A percentile compares a stretch with the other conserved stretches of the same genome.
Conservation (phyloP, 495 filamentous ascomycete species). For the Podospora sp. region DNA sequence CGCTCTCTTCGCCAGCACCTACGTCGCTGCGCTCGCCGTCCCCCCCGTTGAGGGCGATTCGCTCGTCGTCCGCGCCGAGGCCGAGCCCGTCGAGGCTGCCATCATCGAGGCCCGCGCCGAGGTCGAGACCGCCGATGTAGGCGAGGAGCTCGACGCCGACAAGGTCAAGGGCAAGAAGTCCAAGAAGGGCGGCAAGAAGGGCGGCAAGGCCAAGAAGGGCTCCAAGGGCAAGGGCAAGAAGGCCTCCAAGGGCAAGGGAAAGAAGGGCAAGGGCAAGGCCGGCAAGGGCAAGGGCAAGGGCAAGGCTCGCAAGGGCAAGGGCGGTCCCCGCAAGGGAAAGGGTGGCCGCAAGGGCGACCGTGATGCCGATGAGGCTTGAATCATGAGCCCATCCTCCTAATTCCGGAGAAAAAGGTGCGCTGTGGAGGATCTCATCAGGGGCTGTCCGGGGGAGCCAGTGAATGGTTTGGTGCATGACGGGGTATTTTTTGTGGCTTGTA, state of each 20-base stretch:
- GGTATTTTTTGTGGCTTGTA: conserved; percentile 1
- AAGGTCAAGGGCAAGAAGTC: conserved; percentile 7
- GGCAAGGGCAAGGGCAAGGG: conserved; percentile 18
- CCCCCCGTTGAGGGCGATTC: conserved; percentile 13
- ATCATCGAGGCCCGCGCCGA: background rate
- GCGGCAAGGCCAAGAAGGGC: background rate
- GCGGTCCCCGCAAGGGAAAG: background rate
- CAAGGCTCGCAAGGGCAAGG: conserved; percentile 15
- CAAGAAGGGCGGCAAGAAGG: conserved; percentile 17
- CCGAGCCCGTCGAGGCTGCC: conserved; percentile 12
- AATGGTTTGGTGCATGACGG: conserved; percentile 8
- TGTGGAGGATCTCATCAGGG: background rate
- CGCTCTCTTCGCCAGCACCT: conserved; percentile 23
- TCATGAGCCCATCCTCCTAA: background rate
- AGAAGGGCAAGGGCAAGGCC: conserved; percentile 21
- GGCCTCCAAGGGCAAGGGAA: background rate
- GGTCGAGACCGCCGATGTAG: conserved; percentile 5
- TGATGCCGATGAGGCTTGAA: conserved; percentile 1
- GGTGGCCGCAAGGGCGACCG: background rate
- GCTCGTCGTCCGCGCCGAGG: conserved; percentile 11
- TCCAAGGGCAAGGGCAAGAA: conserved; percentile 18
- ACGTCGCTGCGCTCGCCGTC: conserved; percentile 24
- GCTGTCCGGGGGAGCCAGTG: conserved; percentile 4
- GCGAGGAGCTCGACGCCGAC: conserved; percentile 13
- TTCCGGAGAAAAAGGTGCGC: background rate